A percentile compares a stretch with the other conserved stretches of the same genome.
Evolutionary conservation across 768 basidiomycete species (phyloP).

Genomic region (Grammothele lineata): DNA sequence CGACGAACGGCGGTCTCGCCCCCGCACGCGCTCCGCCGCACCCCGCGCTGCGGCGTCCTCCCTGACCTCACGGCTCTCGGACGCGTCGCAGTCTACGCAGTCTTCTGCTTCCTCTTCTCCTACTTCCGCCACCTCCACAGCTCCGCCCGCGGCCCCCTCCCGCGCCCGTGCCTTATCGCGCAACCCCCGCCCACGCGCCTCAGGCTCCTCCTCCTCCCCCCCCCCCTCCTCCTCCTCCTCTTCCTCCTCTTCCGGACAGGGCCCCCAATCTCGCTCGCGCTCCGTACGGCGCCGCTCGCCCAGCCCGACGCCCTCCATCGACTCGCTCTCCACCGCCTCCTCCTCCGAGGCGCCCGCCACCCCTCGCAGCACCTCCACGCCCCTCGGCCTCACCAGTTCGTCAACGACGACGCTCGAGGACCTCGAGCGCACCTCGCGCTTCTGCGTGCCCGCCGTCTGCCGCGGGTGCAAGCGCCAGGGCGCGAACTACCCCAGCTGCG

Average conservation of each 20-base stretch:
- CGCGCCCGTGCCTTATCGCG: constrained; percentile 3
- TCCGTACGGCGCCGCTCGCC: constrained; percentile 4
- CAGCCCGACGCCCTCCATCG: constrained; percentile 22
- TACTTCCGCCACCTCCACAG: no score
- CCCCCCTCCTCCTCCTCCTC: not conserved
- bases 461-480: constrained; percentile 25
- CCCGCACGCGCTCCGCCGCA: no score
- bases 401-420: constrained; percentile 18
- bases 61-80: no score
- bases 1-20: no score
- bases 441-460: constrained; percentile 23
- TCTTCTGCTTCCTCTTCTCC: no score
- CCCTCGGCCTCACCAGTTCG: not conserved
- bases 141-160: constrained; percentile 2
- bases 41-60: no score
- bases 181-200: not conserved
- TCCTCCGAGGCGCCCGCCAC: constrained; percentile 27
- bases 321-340: constrained; percentile 24
- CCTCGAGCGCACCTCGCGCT: constrained; percentile 25
- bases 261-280: constrained; percentile 2
- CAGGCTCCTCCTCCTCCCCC: not conserved
- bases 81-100: no score
- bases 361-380: constrained; percentile 18
- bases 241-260: not conserved
- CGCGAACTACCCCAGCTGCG: constrained; percentile 30